These are phyloP conservation scores for Fusarium verrucosum DNA, from an alignment of 2,329 filamentous ascomycete species.

Conservation along the genomic window DNA sequence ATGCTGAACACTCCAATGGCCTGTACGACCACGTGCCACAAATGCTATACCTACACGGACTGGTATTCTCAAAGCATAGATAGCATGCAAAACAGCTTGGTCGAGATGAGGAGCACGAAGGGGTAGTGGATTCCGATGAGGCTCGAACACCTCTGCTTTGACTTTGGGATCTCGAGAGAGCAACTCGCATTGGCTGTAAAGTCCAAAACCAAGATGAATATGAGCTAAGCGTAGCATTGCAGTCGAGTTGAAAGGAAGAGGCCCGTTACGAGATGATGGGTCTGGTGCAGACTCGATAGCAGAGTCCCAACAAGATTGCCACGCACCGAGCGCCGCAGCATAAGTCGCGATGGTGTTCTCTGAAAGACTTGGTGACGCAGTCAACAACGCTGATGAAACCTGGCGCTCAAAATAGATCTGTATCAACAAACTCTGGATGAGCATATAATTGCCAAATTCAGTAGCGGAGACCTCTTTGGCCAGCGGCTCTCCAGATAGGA, in stretches of 20 bases:
- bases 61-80: slow-evolving; percentile 22
- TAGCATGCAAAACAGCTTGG: slow-evolving; percentile 20
- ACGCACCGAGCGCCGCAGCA: neutral
- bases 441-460: slow-evolving; percentile 25
- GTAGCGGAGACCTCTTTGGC: slow-evolving; percentile 9
- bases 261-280: neutral
- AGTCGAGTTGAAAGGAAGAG: neutral
- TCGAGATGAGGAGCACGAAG: slow-evolving; percentile 18
- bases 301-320: slow-evolving; percentile 2
- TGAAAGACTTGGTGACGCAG: neutral
- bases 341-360: neutral
- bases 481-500: neutral
- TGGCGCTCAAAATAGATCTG: slow-evolving; percentile 26
- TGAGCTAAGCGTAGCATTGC: slow-evolving; percentile 1
- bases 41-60: slow-evolving; percentile 26
- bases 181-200: neutral
- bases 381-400: neutral
- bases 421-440: slow-evolving; percentile 18
- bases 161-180: neutral
- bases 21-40: slow-evolving; percentile 18
- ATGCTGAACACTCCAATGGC: slow-evolving; percentile 28
- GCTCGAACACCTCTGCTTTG: neutral
- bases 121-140: slow-evolving; percentile 1
- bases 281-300: neutral
- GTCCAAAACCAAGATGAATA: neutral